Base-by-base conservation (phyloP, 2,329 filamentous ascomycete species). In the Sporothrix pseudoabietina region DNA sequence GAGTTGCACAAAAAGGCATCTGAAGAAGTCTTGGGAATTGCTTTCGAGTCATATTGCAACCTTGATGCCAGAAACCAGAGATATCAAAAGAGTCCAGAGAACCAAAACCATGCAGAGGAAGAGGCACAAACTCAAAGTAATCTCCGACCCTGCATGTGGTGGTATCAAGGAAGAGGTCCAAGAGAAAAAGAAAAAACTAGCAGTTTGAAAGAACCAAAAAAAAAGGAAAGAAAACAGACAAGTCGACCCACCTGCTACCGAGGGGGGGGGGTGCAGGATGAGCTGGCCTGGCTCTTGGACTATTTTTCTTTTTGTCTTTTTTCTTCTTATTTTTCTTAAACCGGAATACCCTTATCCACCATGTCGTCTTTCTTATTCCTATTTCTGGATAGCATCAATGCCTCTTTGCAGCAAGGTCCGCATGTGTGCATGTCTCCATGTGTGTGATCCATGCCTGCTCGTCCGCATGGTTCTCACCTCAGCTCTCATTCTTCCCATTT, bases 341-440 rank as follows among this genome's bases (percentile, higher is more conserved):
- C 44, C 19, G 44, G 14, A 4, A 1, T 16, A 19, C 44, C 47
- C 30, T 19, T 35, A 12, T 63, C 14, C 57, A 10, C 57, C 39
- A 47, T 65, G 61, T 65, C 39, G 39, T 47, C 39, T 47, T 26
- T 44, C 39, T 30, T 66, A 47, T 66, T 66, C 61, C 61, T 66
- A 47, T 47, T 47, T 30, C 39, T 47, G 61, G 61, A 66, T 66
- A 16, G 61, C n/a, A 41, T 44, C n/a, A 44, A n/a, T 65, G 39
- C 22, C 61, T 66, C 61, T 66, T 39, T 44, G 61, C 22, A 47
- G 61, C 61, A 66, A 30, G 61, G 61, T 19, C 61, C 47, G 61
- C 61, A 66, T 30, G 22, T 41, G 9, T 22, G 19, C 35, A 44
- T 41, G 59, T 30, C 52, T 30, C 22, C 52, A 22, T 55, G 22